Evolutionary conservation across 2,329 filamentous ascomycete species (phyloP).

Genomic region (Tolypocladium tropicale): DNA sequence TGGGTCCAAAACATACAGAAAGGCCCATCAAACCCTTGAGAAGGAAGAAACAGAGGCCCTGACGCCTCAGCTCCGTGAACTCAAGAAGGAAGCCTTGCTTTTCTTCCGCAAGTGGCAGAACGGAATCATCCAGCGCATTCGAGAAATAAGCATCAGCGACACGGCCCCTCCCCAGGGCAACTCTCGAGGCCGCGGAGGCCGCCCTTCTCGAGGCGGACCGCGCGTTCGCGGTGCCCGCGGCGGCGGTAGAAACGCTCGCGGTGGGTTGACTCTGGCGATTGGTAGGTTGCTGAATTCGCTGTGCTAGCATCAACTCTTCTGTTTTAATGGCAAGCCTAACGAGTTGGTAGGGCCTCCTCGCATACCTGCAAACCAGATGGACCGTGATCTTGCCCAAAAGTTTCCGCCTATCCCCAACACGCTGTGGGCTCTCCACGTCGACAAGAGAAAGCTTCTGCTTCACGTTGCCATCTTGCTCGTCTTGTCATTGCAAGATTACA

Average conservation of each 20-base stretch:
- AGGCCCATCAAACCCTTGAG: slow-evolving; percentile 17
- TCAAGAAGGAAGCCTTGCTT: slow-evolving; percentile 58
- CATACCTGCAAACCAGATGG: slow-evolving; percentile 29
- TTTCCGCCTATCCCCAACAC: slow-evolving; percentile 51
- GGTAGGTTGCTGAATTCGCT: slow-evolving; percentile 18
- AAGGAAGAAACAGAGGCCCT: slow-evolving; percentile 24
- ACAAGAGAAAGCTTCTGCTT: slow-evolving; percentile 57
- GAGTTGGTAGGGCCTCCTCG: slow-evolving; percentile 25
- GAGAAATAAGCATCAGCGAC: slow-evolving; percentile 52
- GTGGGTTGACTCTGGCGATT: slow-evolving; percentile 19
- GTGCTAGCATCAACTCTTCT: neutral
- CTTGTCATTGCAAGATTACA: slow-evolving; percentile 69
- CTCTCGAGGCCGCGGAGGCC: slow-evolving; percentile 25
- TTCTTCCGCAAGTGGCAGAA: slow-evolving; percentile 77
- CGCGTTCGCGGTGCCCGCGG: slow-evolving; percentile 20
- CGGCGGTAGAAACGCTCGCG: slow-evolving; percentile 17
- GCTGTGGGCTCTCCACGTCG: slow-evolving; percentile 47
- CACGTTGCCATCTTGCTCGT: slow-evolving; percentile 63
- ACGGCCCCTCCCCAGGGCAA: slow-evolving; percentile 11
- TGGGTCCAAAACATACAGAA: slow-evolving; percentile 12
- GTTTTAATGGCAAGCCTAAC: neutral
- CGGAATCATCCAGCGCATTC: slow-evolving; percentile 57
- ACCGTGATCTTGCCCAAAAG: slow-evolving; percentile 35
- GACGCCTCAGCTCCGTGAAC: slow-evolving; percentile 43
- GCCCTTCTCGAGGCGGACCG: slow-evolving; percentile 7